These are phyloP conservation scores for Lonicera japonica DNA, from an alignment of 129 eudicot species.

Conservation along the genomic window DNA sequence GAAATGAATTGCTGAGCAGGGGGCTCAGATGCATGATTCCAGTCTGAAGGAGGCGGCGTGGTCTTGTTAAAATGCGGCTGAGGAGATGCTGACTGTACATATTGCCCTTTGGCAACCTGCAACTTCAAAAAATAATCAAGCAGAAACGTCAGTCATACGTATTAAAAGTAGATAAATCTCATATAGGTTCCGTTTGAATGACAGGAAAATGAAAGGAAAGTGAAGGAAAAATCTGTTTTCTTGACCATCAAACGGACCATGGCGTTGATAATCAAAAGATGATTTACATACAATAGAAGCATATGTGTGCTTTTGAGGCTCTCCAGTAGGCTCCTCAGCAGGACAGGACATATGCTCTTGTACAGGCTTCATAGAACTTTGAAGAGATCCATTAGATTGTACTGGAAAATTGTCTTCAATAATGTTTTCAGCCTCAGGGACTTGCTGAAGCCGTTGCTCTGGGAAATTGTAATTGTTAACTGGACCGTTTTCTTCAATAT, in stretches of 20 bases:
- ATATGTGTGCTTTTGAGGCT: conserved; percentile 92
- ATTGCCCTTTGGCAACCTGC: conserved; percentile 72
- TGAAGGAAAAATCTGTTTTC: not conserved
- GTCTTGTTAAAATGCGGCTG: conserved; percentile 44
- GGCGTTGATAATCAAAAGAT: not conserved
- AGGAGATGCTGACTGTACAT: conserved; percentile 37
- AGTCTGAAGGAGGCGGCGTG: conserved; percentile 40
- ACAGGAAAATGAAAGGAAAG: no score
- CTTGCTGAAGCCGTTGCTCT: conserved; percentile 54
- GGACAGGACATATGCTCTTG: conserved; percentile 38
- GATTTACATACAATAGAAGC: conserved; percentile 79
- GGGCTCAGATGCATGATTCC: conserved; percentile 42
- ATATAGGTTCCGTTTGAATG: no score
- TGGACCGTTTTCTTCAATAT: conserved; percentile 48
- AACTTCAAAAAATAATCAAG: conserved; percentile 29
- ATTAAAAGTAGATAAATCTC: no score
- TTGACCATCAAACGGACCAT: not conserved
- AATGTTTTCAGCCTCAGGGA: conserved; percentile 42
- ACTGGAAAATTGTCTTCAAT: conserved; percentile 42
- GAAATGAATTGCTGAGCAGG: conserved; percentile 42
- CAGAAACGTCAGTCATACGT: not conserved
- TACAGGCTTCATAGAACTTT: conserved; percentile 33
- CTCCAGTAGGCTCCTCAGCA: conserved; percentile 57
- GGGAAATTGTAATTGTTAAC: conserved; percentile 40
- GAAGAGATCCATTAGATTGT: conserved; percentile 80